These are phyloP conservation scores for Lodderomyces orthopsilosis DNA, from an alignment of 1,139 yeast species.

Conservation along the genomic window DNA sequence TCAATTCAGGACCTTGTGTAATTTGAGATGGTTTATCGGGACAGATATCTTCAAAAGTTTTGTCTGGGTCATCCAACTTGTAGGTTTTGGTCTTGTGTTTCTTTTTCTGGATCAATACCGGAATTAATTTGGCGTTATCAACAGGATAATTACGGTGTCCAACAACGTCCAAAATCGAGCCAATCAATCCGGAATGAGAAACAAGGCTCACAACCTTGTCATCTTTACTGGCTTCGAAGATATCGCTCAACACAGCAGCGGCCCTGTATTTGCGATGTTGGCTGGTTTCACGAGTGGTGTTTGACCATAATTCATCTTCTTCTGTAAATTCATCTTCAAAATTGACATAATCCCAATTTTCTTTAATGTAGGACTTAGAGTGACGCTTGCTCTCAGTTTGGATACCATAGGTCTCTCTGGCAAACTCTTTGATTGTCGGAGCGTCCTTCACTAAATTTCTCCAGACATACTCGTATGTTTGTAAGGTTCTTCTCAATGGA, in stretches of 20 bases:
- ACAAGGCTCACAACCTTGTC: slow-evolving; percentile 31
- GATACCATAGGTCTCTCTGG: slow-evolving; percentile 41
- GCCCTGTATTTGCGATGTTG: slow-evolving; percentile 28
- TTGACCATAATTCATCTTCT: slow-evolving; percentile 29
- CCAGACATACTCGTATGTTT: slow-evolving; percentile 35
- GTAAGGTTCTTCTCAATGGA: slow-evolving; percentile 36
- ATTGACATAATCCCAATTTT: slow-evolving; percentile 21
- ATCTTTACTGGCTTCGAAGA: slow-evolving; percentile 24
- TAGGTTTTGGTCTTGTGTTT: slow-evolving; percentile 10
- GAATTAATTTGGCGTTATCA: slow-evolving; percentile 15
- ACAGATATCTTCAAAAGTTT: slow-evolving; percentile 16
- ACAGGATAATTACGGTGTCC: slow-evolving; percentile 20
- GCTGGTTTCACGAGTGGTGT: slow-evolving; percentile 11
- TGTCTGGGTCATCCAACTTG: slow-evolving; percentile 17
- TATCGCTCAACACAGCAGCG: slow-evolving; percentile 26
- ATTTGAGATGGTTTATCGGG: slow-evolving; percentile 11
- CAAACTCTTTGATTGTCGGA: slow-evolving; percentile 27
- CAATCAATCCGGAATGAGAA: slow-evolving; percentile 35
- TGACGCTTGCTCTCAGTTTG: slow-evolving; percentile 38
- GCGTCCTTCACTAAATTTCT: slow-evolving; percentile 14
- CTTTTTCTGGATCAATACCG: slow-evolving; percentile 14
- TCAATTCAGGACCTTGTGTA: slow-evolving; percentile 9
- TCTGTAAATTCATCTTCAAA: slow-evolving; percentile 31
- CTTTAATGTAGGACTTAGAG: slow-evolving; percentile 22
- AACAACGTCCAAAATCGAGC: slow-evolving; percentile 27